A percentile compares a stretch with the other conserved stretches of the same genome.
These are phyloP conservation scores for Fusarium floridanum DNA, from an alignment of 2,329 filamentous ascomycete genomes.

Conservation along the genomic window DNA sequence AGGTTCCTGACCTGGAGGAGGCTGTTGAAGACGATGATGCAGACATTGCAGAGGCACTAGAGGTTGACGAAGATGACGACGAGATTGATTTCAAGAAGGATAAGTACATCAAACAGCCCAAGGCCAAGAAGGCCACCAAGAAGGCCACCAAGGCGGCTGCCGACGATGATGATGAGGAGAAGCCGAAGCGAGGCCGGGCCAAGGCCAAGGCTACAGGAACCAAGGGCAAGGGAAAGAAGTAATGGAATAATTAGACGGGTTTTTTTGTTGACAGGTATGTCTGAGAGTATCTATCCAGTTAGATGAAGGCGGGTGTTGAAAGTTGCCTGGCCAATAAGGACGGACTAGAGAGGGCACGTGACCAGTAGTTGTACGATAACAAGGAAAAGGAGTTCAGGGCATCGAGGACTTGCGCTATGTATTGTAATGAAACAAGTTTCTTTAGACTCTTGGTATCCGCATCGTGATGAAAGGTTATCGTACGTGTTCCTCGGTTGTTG, in stretches of 20 bases:
- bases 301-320: conserved; percentile 10
- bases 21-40: conserved; percentile 91
- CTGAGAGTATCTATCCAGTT: conserved; percentile 22
- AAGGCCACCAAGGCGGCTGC: conserved; percentile 59
- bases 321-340: conserved; percentile 7
- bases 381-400: conserved; percentile 28
- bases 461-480: neutral
- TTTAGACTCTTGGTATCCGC: neutral
- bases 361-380: conserved; percentile 15
- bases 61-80: conserved; percentile 79
- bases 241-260: neutral
- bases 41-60: conserved; percentile 68
- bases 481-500: neutral
- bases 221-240: conserved; percentile 65
- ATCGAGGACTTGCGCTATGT: conserved; percentile 20
- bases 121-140: conserved; percentile 71
- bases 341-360: neutral
- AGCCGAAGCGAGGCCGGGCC: conserved; percentile 63
- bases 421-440: conserved; percentile 12
- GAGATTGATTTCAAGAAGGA: conserved; percentile 87
- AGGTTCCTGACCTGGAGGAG: conserved; percentile 94
- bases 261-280: neutral
- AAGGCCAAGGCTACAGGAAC: conserved; percentile 56
- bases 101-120: conserved; percentile 95
- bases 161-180: conserved; percentile 61